Evolutionary conservation across 2,329 filamentous ascomycete genomes (phyloP).

Genomic region (Coniochaeta sp.): DNA sequence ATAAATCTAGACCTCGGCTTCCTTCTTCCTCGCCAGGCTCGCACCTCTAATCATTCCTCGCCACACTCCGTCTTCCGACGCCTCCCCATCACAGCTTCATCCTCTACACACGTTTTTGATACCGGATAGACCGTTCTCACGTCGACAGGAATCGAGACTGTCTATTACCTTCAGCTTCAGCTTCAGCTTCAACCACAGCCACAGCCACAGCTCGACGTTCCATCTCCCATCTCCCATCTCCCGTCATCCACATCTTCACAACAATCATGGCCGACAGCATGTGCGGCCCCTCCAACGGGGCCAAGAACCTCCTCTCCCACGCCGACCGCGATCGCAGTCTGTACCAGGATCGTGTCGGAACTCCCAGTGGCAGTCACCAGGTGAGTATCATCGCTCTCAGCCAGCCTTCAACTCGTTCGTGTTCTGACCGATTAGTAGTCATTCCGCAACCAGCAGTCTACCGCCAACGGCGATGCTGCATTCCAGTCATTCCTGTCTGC

Average conservation of each 20-base stretch:
- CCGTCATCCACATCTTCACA: background rate
- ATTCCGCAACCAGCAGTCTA: constrained; percentile 13
- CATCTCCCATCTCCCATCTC: background rate
- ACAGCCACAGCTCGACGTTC: background rate
- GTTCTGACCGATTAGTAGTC: constrained; percentile 10
- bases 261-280: constrained; percentile 35
- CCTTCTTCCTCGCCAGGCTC: background rate
- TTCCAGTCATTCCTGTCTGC: constrained; percentile 14
- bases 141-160: background rate
- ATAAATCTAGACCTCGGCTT: background rate
- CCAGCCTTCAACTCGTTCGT: background rate
- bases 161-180: background rate
- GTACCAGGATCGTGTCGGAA: constrained; percentile 60
- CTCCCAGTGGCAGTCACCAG: constrained; percentile 9
- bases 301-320: constrained; percentile 58
- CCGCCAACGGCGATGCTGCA: constrained; percentile 9
- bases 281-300: constrained; percentile 63
- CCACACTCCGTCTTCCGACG: background rate
- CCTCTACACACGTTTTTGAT: background rate
- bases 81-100: background rate
- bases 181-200: no score
- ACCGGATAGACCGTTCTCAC: background rate
- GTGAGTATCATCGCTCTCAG: constrained; percentile 12
- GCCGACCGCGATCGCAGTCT: constrained; percentile 59
- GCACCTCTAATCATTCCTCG: background rate